A percentile compares a stretch with the other conserved stretches of the same genome.
phyloP scores from a whole-genome alignment of 495 filamentous ascomycete species.

The Talaromyces thailandensis region DNA sequence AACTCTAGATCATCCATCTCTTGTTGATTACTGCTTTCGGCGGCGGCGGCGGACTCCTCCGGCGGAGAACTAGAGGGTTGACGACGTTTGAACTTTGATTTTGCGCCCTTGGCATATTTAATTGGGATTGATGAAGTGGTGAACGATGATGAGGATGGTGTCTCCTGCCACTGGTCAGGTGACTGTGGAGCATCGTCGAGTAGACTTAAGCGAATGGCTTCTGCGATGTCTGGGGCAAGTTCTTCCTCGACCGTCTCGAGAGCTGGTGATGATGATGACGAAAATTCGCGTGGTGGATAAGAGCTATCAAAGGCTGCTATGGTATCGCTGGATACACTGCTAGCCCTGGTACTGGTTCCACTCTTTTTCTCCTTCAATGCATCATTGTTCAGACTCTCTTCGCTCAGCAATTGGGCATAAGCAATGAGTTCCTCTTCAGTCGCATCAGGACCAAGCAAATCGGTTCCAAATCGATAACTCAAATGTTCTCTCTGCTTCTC shows the following conservation, averaged over 20 bases:
- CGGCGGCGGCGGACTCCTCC: conserved; percentile 5
- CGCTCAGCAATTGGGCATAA: conserved; percentile 81
- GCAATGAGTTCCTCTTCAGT: conserved; percentile 82
- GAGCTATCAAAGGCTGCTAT: conserved; percentile 37
- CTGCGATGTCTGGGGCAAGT: conserved; percentile 66
- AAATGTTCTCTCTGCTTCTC: conserved; percentile 55
- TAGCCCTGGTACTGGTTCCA: conserved; percentile 37
- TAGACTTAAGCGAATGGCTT: conserved; percentile 72
- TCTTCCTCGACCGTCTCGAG: conserved; percentile 42
- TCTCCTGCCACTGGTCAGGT: conserved; percentile 20
- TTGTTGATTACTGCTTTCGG: conserved; percentile 27
- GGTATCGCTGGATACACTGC: conserved; percentile 34
- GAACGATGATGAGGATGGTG: conserved; percentile 28
- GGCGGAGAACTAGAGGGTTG: conserved; percentile 13
- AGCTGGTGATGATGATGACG: conserved; percentile 30
- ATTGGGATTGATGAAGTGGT: conserved; percentile 34
- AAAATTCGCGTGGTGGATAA: conserved; percentile 39
- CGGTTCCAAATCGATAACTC: conserved; percentile 71
- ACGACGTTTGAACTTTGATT: conserved; percentile 7
- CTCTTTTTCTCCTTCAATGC: conserved; percentile 46
- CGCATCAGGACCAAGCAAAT: conserved; percentile 59
- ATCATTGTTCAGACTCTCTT: conserved; percentile 61
- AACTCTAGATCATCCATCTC: conserved; percentile 74
- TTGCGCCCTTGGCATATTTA: conserved; percentile 35
- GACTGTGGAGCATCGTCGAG: conserved; percentile 37